Evolutionary conservation across 1,284 basidiomycete genomes (phyloP), one percentile per base, ranked within the genome.

Genomic region (Fomitiporia mediterranea): DNA sequence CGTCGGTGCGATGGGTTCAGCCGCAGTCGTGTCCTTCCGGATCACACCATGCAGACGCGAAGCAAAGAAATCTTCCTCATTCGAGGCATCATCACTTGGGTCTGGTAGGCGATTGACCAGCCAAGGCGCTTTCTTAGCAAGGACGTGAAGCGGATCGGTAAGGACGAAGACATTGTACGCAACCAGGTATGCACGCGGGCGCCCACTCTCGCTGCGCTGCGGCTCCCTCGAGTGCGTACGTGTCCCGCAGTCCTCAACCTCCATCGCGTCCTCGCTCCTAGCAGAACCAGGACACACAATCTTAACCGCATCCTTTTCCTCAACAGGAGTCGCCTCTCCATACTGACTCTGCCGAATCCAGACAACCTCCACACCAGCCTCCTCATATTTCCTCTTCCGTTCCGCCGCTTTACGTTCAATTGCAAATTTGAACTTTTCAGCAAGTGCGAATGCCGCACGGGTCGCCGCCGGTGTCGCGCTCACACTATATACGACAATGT

Each of bases 101-200:
- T 56, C 43, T 11, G 58, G 43, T n/a, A 56, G 42, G 2, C 55
- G 54, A 21, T 42, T 56, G 27, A 60, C 39, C 34, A 60, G 21
- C 58, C 58, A 60, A 3, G 58, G 58, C 19, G 55, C 58, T 38
- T 56, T 60, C n/a, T 38, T 35, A 17, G 55, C 58, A 25, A 60
- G 49, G 15, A 53, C 51, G 27, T 55, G 58, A 21, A 60, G 17
- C 8, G 58, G 50, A 30, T 60, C 87, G 47, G 86, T 81, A 15
- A 97, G 78, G 13, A 96, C 79, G 69, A 89, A 96, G 53, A 96
- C 93, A 62, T 93, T 91, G 72, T 97, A 98, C 53, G 77, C 68
- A 40, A 91, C 69, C 3, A 86, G 78, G 19, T 56, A 56, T 25
- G 58, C 58, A 30, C 53, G 51, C 28, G 57, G 57, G 13, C 37